Conservation (phyloP, 169 alveolate species). For the Eimeria praecox region DNA sequence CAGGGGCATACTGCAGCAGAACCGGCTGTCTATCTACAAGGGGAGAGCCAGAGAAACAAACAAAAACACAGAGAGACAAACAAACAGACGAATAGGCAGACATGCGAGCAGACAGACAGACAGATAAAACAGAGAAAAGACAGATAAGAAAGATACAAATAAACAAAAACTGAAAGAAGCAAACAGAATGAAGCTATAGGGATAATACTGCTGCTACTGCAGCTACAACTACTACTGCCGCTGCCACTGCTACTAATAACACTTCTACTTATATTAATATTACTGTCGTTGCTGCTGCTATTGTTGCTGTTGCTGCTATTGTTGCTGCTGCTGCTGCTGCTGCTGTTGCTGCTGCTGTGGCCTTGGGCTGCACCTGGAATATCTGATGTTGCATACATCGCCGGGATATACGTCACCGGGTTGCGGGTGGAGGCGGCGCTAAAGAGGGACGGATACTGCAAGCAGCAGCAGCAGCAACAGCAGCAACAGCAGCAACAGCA, state of each 20-base stretch:
- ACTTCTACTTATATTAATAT: too few species aligned
- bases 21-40: too few species aligned
- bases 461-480: background rate
- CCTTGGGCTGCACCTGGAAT: constrained; percentile 66
- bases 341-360: background rate
- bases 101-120: background rate
- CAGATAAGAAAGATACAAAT: background rate
- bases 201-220: background rate
- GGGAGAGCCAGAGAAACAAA: too few species aligned
- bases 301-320: background rate
- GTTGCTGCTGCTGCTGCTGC: too few species aligned
- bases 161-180: background rate
- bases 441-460: constrained; percentile 77
- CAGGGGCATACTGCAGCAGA: too few species aligned
- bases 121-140: background rate
- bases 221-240: background rate
- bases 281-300: background rate
- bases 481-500: background rate
- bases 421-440: constrained; percentile 79
- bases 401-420: constrained; percentile 76
- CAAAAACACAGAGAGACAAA: too few species aligned
- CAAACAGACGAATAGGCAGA: background rate
- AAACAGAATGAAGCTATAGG: background rate
- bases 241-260: background rate
- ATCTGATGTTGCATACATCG: constrained; percentile 53